phyloP scores from a whole-genome alignment of 2,329 filamentous ascomycete genomes.

The Blastomyces gilchristii region DNA sequence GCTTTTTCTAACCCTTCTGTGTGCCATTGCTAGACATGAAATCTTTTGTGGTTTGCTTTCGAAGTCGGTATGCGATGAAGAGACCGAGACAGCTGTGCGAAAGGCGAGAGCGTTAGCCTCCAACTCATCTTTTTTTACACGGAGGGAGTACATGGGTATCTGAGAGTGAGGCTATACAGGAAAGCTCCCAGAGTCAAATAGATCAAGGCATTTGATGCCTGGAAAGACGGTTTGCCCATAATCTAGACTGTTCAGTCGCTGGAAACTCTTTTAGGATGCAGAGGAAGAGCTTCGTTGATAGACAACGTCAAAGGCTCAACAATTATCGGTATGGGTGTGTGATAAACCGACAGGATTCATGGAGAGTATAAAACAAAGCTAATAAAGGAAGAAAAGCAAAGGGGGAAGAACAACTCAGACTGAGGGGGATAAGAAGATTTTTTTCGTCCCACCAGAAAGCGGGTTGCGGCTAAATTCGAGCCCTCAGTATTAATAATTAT shows the following conservation, averaged over 20 bases:
- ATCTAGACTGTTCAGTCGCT: neutral
- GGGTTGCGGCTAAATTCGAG: neutral
- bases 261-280: neutral
- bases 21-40: slow-evolving; percentile 69
- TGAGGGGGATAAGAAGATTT: neutral
- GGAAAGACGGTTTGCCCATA: slow-evolving; percentile 66
- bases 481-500: neutral
- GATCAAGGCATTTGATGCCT: slow-evolving; percentile 74
- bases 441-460: neutral
- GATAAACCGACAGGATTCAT: neutral
- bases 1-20: slow-evolving; percentile 60
- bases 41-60: slow-evolving; percentile 56
- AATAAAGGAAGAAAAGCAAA: slow-evolving; percentile 2
- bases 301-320: neutral
- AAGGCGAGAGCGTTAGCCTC: neutral
- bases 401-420: neutral
- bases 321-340: neutral
- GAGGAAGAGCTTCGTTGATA: neutral
- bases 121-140: neutral
- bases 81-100: slow-evolving; percentile 51
- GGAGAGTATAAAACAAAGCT: slow-evolving; percentile 5
- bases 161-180: slow-evolving; percentile 46
- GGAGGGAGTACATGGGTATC: slow-evolving; percentile 7
- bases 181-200: slow-evolving; percentile 70
- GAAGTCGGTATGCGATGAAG: slow-evolving; percentile 46